Percentiles rank a stretch among this genome's conserved stretches.
Conservation (phyloP, 1,284 basidiomycete species). For the Leccinum insigne region DNA sequence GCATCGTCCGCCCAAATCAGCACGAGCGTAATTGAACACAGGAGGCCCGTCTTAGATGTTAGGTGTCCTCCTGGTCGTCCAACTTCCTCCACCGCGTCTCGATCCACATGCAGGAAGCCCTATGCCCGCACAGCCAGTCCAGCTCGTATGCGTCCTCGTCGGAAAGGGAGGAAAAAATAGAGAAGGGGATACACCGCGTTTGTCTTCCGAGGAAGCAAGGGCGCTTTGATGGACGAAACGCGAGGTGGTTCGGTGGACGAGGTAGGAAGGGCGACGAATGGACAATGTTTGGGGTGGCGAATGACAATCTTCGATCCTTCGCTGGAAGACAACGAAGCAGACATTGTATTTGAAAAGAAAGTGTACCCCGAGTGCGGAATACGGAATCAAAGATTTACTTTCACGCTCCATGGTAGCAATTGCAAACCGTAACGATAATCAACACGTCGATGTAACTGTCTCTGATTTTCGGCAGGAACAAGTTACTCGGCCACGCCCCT, state of each 20-base stretch:
- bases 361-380: too few species aligned
- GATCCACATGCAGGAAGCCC: slow-evolving; percentile 15
- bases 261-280: slow-evolving; percentile 29
- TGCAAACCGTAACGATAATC: too few species aligned
- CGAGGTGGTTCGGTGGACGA: slow-evolving; percentile 21
- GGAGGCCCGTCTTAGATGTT: slow-evolving; percentile 21
- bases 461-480: too few species aligned
- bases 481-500: too few species aligned
- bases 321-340: too few species aligned
- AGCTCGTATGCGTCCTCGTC: slow-evolving; percentile 20
- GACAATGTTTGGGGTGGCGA: slow-evolving; percentile 18
- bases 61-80: slow-evolving; percentile 9
- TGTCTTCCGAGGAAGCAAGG: slow-evolving; percentile 17
- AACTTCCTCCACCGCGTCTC: background rate
- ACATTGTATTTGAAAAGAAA: too few species aligned
- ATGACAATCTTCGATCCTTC: too few species aligned
- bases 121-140: slow-evolving; percentile 5
- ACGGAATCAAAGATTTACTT: too few species aligned
- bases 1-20: slow-evolving; percentile 3
- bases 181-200: slow-evolving; percentile 14
- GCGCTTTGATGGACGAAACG: slow-evolving; percentile 14
- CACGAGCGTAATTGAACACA: slow-evolving; percentile 18
- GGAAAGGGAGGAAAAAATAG: slow-evolving; percentile 13
- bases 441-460: too few species aligned
- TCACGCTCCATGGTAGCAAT: too few species aligned